Conservation (phyloP, 2,329 filamentous ascomycete species). For the Arthrobotrys musiformis region DNA sequence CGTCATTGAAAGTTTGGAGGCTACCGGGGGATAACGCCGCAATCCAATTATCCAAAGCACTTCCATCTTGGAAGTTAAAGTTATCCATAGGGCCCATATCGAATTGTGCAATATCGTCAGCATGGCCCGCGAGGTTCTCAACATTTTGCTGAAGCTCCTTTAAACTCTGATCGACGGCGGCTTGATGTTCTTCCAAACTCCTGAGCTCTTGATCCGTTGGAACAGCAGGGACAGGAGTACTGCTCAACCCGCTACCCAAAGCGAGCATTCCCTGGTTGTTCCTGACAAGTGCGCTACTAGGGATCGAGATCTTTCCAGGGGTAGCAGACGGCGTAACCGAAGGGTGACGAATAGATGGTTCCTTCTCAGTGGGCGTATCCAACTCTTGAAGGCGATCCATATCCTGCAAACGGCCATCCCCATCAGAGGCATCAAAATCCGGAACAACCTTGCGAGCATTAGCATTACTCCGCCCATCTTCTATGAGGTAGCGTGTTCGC, state of each 20-base stretch:
- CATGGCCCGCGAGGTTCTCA: slow-evolving; percentile 35
- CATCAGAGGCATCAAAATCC: slow-evolving; percentile 18
- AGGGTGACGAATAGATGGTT: slow-evolving; percentile 37
- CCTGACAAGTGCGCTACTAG: slow-evolving; percentile 36
- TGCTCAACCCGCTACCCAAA: slow-evolving; percentile 12
- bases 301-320: slow-evolving; percentile 13
- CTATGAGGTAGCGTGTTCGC: slow-evolving; percentile 48
- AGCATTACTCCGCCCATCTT: slow-evolving; percentile 33
- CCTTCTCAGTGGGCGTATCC: slow-evolving; percentile 45
- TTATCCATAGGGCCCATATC: slow-evolving; percentile 31
- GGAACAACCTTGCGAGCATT: slow-evolving; percentile 17
- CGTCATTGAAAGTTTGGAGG: slow-evolving; percentile 36
- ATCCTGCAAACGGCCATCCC: slow-evolving; percentile 32
- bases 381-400: slow-evolving; percentile 43
- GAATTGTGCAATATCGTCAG: slow-evolving; percentile 18
- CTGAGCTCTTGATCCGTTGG: slow-evolving; percentile 34
- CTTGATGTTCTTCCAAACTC: slow-evolving; percentile 34
- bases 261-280: slow-evolving; percentile 28
- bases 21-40: slow-evolving; percentile 43
- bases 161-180: slow-evolving; percentile 37
- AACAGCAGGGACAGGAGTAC: slow-evolving; percentile 21
- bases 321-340: slow-evolving; percentile 38
- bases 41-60: slow-evolving; percentile 42
- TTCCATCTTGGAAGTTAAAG: slow-evolving; percentile 36
- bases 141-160: slow-evolving; percentile 48